Evolutionary conservation across 23 red algal genomes (phyloP), one percentile per base, ranked within the genome.

Genomic region (Chondrus crispus): DNA sequence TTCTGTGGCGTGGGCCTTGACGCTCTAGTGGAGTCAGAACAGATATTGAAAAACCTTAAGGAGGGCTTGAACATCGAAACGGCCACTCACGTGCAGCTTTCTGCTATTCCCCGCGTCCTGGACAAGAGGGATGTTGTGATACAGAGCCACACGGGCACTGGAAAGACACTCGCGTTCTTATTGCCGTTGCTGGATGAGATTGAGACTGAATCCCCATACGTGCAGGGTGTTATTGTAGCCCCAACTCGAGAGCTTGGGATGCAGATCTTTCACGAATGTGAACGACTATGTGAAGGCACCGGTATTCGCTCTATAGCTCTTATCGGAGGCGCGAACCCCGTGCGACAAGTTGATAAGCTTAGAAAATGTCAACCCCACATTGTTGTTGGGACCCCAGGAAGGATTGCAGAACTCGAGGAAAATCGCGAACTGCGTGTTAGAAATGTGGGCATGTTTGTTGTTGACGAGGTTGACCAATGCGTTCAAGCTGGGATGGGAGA

Each of bases 401-500:
- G 96, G 32, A 41, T 98, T 2, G 91, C 80, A 8, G 95, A 97
- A 43, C 53, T 97, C 47, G 62, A 83, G 28, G 68, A 84, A 26
- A 58, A 62, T 38, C 45, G 79, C 45, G 72, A 72, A 39, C 62
- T 95, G 48, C 50, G 63, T 18, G 20, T 90, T 2, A 68, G 51
- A 28, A 46, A 41, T 20, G 77, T 89, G 26, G 37, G 51, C 22
- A 81, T 54, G 28, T 43, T 97, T 35, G 91, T 98, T 10, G 33
- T 98, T 13, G 96, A 98, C 79, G 96, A 98, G 52, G 79, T 98
- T 4, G 96, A 98, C 63, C 91, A 94, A 20, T 91, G 91, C 69
- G 54, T 98, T 28, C 39, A 50, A 22, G 82, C 81, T 8, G 84
- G 13, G 2, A 85, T 89, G 18, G 32, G 55, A 24, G 77, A 86